Evolutionary conservation across 352 stramenopile species (phyloP).

Genomic region (Pythium vanterpoolii): DNA sequence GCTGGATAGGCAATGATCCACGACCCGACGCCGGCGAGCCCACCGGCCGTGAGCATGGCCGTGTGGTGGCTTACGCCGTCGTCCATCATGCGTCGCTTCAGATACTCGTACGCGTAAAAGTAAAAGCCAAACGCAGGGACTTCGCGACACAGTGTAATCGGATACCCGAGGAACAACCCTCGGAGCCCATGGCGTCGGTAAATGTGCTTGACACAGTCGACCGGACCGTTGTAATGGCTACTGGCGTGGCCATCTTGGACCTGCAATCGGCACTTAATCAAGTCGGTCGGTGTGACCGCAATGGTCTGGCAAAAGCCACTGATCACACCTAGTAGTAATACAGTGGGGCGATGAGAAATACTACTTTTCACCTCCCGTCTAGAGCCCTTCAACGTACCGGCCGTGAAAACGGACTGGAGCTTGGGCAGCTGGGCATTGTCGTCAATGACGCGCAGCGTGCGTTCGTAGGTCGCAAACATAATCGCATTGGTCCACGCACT

Average conservation of each 20-base stretch:
- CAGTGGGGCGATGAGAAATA: neutral
- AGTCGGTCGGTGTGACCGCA: slow-evolving; percentile 67
- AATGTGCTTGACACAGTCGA: slow-evolving; percentile 79
- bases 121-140: slow-evolving; percentile 84
- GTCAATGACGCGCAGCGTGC: slow-evolving; percentile 60
- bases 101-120: slow-evolving; percentile 79
- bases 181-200: slow-evolving; percentile 49
- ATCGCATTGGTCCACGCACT: slow-evolving; percentile 85
- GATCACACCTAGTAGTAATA: slow-evolving; percentile 30
- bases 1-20: slow-evolving; percentile 83
- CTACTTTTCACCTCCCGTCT: neutral
- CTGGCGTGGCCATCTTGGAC: slow-evolving; percentile 64
- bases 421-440: slow-evolving; percentile 44
- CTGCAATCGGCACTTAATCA: slow-evolving; percentile 85
- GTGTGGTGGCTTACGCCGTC: slow-evolving; percentile 49
- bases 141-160: slow-evolving; percentile 69
- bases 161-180: slow-evolving; percentile 74
- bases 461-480: slow-evolving; percentile 83
- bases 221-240: slow-evolving; percentile 58
- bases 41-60: slow-evolving; percentile 80
- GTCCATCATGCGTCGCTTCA: slow-evolving; percentile 70
- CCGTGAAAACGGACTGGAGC: slow-evolving; percentile 67
- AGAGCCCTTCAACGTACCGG: slow-evolving; percentile 32
- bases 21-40: slow-evolving; percentile 67
- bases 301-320: slow-evolving; percentile 79